Conservation (phyloP, 306 rosid species). For the Ammopiptanthus mongolicus region DNA sequence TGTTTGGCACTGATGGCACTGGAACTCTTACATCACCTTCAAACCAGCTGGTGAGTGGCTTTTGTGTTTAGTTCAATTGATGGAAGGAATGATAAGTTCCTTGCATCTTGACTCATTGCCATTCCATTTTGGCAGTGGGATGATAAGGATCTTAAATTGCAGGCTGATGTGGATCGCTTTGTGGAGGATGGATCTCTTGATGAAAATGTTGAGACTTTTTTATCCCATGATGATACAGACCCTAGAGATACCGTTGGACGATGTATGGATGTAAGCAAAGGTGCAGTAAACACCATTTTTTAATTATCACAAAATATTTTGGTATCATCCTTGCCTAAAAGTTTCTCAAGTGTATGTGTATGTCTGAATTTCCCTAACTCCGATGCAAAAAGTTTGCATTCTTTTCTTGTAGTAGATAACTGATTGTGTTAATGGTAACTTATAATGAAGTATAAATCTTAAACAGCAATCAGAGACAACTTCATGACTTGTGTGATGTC, state of each 20-base stretch:
- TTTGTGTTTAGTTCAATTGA: conserved; percentile 18
- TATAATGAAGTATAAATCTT: background rate
- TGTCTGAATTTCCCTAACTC: conserved; percentile 15
- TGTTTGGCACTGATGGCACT: conserved; percentile 74
- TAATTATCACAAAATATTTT: conserved; percentile 17
- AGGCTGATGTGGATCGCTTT: conserved; percentile 97
- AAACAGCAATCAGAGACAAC: background rate
- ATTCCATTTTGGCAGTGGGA: conserved; percentile 98
- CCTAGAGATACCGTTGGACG: conserved; percentile 92
- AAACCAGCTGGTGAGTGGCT: conserved; percentile 83
- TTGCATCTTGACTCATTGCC: conserved; percentile 72
- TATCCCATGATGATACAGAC: conserved; percentile 94
- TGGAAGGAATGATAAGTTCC: conserved; percentile 56
- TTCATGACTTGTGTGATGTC: background rate
- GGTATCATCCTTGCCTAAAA: conserved; percentile 22
- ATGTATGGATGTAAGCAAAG: conserved; percentile 98
- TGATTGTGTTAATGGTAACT: background rate
- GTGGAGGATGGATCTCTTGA: conserved; percentile 96
- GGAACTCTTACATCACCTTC: conserved; percentile 91
- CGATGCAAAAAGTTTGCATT: background rate
- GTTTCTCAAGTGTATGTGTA: conserved; percentile 5
- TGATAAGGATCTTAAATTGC: conserved; percentile 99
- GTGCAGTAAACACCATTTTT: conserved; percentile 49
- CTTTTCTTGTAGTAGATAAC: background rate
- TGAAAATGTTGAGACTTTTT: conserved; percentile 95